Base-by-base conservation (phyloP, 164 flowering plant genomes). In the Vitis riparia region DNA sequence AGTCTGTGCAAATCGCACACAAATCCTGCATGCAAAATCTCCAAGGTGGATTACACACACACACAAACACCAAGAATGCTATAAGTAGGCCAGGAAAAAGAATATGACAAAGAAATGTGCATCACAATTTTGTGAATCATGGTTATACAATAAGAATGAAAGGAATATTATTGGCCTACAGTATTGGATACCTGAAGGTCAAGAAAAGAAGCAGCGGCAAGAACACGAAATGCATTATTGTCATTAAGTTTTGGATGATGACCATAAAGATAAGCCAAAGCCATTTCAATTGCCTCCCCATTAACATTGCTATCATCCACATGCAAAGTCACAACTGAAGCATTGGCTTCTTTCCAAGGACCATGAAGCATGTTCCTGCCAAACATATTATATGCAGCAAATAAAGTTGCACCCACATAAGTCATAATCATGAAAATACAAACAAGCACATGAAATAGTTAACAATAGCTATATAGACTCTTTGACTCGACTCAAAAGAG, bases 191-290 rank as follows among this genome's bases (percentile, higher is more conserved):
- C 99, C 98, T 95, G 97, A 75, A 95, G 98, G 74, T 96, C 98
- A 70, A 93, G 98, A 86, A 96, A 93, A 8, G 98, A 96, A 62
- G 98, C 98, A 72, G 97, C 97, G 69, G 98, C 99, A 73, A 96
- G 88, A 78, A 96, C 98, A 37, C 99, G 95, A 71, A 91, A 96
- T 30, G 99, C 99, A 77, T 89, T 96, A 63, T 70, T 81, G 69
- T 91, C 97, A 79, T 88, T 91, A 74, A 96, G 91, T 84, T 89
- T 90, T 8, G 99, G 98, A 62, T 88, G 89, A 70, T 90, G 92
- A 9, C 99, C 99, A 75, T 96, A 93, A 37, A 96, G 81, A 77
- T 96, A 96, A 2, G 99, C 98, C 79, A 96, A 79, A 50, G 98
- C 89, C 75, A 84, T 81, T n/a, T 87, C 87, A 75, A 96, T 88